Evolutionary conservation across 73 alveolate genomes (phyloP), one percentile per base, ranked within the genome.

Genomic region (Effrenium voratum): DNA sequence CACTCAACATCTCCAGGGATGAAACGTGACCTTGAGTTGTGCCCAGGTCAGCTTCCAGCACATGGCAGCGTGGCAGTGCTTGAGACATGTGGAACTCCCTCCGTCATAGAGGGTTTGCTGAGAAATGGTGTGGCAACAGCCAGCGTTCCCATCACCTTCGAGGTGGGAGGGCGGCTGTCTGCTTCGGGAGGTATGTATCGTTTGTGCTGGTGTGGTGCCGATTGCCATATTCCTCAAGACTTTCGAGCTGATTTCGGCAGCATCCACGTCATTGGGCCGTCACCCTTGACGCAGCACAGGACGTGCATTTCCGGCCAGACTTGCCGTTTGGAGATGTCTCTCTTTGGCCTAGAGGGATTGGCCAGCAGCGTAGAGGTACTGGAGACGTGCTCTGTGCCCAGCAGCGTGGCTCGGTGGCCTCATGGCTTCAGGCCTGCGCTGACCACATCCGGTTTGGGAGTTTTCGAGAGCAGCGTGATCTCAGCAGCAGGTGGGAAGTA

Each of bases 251-350:
- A 80, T 30, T 80, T 80, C 5, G 91, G 91, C 22, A 26, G 49
- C 34, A 5, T 80, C 13, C 49, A 30, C 0, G 24, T 80, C 16
- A 15, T 80, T n/a, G 91, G 91, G 3, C 91, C 91, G 15, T 41
- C 63, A 10, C 91, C 47, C 5, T n/a, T 46, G 46, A 19, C 15
- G 0, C 73, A 46, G 34, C 91, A 43, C 32, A 45, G 72, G 45
- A 80, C 91, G 32, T 80, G 91, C 70, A 49, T 80, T n/a, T 45
- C 91, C 13, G 91, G 91, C n/a, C 49, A 5, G 34, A 24, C 91
- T 6, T 80, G 91, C n/a, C 26, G 19, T 22, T 5, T 28, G 38
- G 38, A 36, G 13, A 2, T 3, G 59, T 57, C 36, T 2, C 50
- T 6, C n/a, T n/a, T 2, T 41, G 41, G 13, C 41, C n/a, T n/a